Conservation (phyloP, 352 stramenopile species). For the Pythium plurisporium region DNA sequence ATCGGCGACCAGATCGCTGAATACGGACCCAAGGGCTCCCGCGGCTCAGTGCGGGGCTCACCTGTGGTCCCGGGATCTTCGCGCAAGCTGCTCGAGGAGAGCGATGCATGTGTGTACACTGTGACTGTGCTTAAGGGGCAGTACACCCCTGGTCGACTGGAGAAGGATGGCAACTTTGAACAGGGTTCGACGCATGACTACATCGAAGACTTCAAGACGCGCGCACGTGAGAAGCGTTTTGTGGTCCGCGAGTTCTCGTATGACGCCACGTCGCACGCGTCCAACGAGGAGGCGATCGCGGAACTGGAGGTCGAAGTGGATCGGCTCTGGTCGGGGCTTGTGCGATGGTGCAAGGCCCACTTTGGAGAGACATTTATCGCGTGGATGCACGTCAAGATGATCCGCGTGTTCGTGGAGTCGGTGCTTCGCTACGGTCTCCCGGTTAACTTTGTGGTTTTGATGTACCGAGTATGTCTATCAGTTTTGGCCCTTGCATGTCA, state of each 20-base stretch:
- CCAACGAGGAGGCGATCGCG: constrained; percentile 85
- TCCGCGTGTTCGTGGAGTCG: constrained; percentile 97
- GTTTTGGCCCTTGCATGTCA: not conserved
- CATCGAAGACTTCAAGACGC: constrained; percentile 91
- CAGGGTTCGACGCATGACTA: constrained; percentile 92
- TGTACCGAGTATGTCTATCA: constrained; percentile 64
- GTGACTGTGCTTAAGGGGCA: constrained; percentile 96
- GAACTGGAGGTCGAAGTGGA: constrained; percentile 90
- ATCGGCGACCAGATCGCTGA: constrained; percentile 88
- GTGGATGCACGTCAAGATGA: constrained; percentile 98
- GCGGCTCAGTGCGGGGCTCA: constrained; percentile 90
- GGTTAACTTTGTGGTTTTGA: constrained; percentile 91
- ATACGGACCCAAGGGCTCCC: constrained; percentile 87
- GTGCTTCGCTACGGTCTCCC: constrained; percentile 97
- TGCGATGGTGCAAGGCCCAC: constrained; percentile 97
- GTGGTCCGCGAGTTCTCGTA: constrained; percentile 91
- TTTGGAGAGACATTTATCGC: constrained; percentile 97
- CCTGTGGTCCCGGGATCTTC: constrained; percentile 93
- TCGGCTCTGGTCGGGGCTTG: constrained; percentile 91
- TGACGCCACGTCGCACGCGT: constrained; percentile 84
- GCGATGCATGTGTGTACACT: constrained; percentile 91
- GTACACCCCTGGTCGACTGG: constrained; percentile 83
- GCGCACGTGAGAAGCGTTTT: constrained; percentile 93
- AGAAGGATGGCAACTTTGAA: constrained; percentile 90
- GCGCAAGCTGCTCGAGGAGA: constrained; percentile 90